A percentile compares a stretch with the other conserved stretches of the same genome.
These are phyloP conservation scores for Paspalum vaginatum DNA, from an alignment of 176 grass and related monocot genomes.

Conservation along the genomic window DNA sequence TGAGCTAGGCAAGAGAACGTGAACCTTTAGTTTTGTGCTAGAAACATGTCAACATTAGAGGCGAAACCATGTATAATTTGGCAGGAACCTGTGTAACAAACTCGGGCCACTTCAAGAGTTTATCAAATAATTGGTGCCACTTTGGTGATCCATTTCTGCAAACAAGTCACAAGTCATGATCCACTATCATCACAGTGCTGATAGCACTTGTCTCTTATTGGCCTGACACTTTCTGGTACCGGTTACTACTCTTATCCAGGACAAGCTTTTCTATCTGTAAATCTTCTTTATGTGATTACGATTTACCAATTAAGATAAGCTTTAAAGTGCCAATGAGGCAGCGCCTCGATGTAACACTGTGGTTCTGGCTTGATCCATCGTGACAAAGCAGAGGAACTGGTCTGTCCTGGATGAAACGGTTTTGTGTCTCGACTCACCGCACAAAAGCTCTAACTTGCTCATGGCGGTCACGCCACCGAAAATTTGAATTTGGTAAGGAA, in stretches of 20 bases:
- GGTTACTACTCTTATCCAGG: constrained; percentile 16
- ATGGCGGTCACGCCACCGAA: not conserved
- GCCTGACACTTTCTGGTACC: not conserved
- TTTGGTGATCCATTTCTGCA: not conserved
- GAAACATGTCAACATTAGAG: not conserved
- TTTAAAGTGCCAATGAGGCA: not conserved
- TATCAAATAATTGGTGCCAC: constrained; percentile 19
- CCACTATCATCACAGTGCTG: constrained; percentile 44
- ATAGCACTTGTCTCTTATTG: constrained; percentile 26
- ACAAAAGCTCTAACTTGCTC: no score
- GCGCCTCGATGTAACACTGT: not conserved
- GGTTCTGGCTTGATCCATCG: not conserved
- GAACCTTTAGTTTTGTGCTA: no score
- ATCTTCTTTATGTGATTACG: not conserved
- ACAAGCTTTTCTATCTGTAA: not conserved
- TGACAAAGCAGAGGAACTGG: not conserved
- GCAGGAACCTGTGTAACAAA: not conserved
- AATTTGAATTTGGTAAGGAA: not conserved
- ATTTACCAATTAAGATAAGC: not conserved
- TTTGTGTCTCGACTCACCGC: no score
- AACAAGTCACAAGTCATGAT: constrained; percentile 33
- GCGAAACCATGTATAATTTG: not conserved
- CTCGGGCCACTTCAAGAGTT: not conserved
- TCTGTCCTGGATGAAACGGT: not conserved
- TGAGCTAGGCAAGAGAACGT: no score